Evolutionary conservation across 2,329 filamentous ascomycete species (phyloP).

Genomic region (Fusarium denticulatum): DNA sequence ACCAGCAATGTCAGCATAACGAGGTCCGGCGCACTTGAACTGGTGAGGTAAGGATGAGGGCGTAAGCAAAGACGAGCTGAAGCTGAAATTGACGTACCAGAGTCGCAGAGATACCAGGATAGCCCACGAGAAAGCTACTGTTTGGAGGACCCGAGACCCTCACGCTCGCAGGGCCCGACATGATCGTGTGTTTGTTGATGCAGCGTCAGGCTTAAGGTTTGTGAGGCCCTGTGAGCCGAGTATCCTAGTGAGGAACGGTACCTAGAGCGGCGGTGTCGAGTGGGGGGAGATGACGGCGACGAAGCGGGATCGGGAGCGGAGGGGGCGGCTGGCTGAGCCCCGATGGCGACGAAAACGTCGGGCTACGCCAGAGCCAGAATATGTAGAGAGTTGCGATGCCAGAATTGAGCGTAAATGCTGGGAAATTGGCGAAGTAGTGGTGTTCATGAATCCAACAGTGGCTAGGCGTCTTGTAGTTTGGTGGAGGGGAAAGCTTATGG

Average conservation of each 20-base stretch:
- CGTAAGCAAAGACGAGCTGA: constrained; percentile 23
- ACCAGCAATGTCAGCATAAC: constrained; percentile 30
- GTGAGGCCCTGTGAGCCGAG: constrained; percentile 20
- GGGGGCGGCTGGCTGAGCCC: constrained; percentile 33
- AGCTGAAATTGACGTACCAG: constrained; percentile 71
- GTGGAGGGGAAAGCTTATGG: constrained; percentile 26
- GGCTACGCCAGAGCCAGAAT: constrained; percentile 32
- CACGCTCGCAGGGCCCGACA: constrained; percentile 64
- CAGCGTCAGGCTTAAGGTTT: constrained; percentile 8
- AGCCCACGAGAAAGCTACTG: constrained; percentile 95
- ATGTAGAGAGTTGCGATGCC: constrained; percentile 24
- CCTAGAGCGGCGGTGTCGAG: constrained; percentile 34
- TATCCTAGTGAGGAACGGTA: constrained; percentile 16
- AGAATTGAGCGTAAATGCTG: constrained; percentile 25
- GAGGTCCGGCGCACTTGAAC: constrained; percentile 15
- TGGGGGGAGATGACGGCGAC: constrained; percentile 37
- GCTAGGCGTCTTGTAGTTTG: constrained; percentile 18
- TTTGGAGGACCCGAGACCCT: constrained; percentile 97
- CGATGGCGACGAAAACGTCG: constrained; percentile 37
- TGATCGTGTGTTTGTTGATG: constrained; percentile 32
- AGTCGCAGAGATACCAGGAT: constrained; percentile 97
- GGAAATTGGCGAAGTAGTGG: constrained; percentile 35
- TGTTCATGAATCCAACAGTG: constrained; percentile 38
- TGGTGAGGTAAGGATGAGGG: constrained; percentile 1
- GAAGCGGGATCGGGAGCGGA: constrained; percentile 29